phyloP scores from a whole-genome alignment of 768 basidiomycete species.

The Saitozyma sp. region DNA sequence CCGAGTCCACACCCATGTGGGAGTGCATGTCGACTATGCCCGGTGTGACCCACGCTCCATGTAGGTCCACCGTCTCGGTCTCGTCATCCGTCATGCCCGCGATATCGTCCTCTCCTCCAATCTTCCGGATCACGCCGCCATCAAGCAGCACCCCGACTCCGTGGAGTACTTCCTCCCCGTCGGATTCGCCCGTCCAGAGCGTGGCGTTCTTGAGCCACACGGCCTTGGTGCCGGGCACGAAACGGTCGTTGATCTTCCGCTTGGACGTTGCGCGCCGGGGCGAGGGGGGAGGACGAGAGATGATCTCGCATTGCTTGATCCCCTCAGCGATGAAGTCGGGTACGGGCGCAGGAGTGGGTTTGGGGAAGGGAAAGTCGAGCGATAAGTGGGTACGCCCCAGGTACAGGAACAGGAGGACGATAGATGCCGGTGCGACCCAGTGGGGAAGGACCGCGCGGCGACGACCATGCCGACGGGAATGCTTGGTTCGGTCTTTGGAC shows the following conservation, averaged over 20 bases:
- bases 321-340: conserved; percentile 38
- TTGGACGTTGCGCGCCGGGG: conserved; percentile 22
- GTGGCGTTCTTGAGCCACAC: conserved; percentile 67
- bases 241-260: conserved; percentile 45
- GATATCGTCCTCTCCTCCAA: conserved; percentile 60
- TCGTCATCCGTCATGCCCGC: conserved; percentile 55
- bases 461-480: neutral
- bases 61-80: conserved; percentile 60
- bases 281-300: conserved; percentile 34
- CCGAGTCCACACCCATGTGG: conserved; percentile 71
- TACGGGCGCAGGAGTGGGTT: conserved; percentile 20
- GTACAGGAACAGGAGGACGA: neutral
- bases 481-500: neutral
- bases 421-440: neutral
- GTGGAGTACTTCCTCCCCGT: conserved; percentile 62
- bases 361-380: conserved; percentile 34
- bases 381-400: neutral
- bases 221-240: conserved; percentile 58
- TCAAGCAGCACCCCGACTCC: conserved; percentile 66
- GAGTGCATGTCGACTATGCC: conserved; percentile 70
- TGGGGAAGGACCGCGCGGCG: too few species aligned
- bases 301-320: conserved; percentile 48
- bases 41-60: conserved; percentile 77
- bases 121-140: conserved; percentile 63
- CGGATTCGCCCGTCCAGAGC: conserved; percentile 71